Conservation (phyloP, 345 rosid species). For the Toxicodendron radicans region DNA sequence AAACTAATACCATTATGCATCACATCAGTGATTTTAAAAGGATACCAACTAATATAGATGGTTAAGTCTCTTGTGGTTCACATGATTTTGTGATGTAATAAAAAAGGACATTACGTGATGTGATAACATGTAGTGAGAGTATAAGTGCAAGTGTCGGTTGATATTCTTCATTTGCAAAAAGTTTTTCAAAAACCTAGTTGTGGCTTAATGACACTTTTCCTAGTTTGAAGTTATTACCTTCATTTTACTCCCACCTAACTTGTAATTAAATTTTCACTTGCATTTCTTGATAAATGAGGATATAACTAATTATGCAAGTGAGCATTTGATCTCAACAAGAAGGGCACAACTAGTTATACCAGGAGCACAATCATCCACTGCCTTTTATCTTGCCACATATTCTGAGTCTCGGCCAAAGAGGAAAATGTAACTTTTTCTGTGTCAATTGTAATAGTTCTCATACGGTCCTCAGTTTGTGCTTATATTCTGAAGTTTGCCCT, state of each 20-base stretch:
- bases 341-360: neutral
- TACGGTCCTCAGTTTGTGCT: neutral
- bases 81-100: too few species aligned
- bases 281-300: neutral
- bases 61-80: neutral
- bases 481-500: neutral
- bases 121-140: too few species aligned
- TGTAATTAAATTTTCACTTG: neutral
- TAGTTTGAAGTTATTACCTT: neutral
- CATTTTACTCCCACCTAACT: neutral
- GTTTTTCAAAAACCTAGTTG: neutral
- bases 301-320: neutral
- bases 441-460: neutral
- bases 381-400: neutral
- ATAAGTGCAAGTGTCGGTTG: neutral
- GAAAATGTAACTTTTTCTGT: neutral
- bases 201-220: neutral
- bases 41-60: neutral
- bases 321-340: neutral
- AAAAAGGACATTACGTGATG: too few species aligned
- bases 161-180: neutral
- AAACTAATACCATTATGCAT: neutral
- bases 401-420: conserved; percentile 3
- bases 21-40: conserved; percentile 1
- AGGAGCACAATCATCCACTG: neutral